Percentiles rank a stretch among this genome's conserved stretches.
Conservation (phyloP, 371 early-diverging fungal genomes). For the Mortierella polycephala region DNA sequence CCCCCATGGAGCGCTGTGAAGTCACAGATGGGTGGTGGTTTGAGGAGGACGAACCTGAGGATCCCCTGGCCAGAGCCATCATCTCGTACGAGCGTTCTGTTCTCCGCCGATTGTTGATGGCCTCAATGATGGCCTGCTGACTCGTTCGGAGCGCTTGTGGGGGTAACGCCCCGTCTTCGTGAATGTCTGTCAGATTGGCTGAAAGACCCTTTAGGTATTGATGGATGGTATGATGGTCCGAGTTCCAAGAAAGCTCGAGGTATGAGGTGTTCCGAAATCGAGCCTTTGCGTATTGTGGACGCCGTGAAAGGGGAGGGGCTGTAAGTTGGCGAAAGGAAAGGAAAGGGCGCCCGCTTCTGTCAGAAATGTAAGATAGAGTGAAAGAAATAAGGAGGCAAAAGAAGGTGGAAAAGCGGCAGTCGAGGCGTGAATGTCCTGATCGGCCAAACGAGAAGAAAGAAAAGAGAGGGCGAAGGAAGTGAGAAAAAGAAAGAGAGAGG, state of each 20-base stretch:
- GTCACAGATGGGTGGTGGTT: background rate
- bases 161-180: constrained; percentile 25
- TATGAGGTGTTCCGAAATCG: background rate
- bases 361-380: no score
- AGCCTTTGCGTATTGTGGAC: no score
- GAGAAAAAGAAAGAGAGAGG: no score
- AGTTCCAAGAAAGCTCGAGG: background rate
- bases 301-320: no score
- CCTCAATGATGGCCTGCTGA: constrained; percentile 50
- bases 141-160: constrained; percentile 24
- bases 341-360: no score
- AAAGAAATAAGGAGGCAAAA: no score
- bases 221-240: background rate
- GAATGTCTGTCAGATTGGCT: constrained; percentile 40
- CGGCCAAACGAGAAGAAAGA: no score
- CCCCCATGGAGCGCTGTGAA: background rate
- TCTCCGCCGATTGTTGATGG: constrained; percentile 40
- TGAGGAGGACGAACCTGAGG: background rate
- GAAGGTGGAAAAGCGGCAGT: no score
- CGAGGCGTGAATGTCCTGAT: no score
- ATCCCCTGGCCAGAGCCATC: constrained; percentile 26
- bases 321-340: no score
- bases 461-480: no score
- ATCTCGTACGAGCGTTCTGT: constrained; percentile 35
- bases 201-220: background rate